phyloP scores from a whole-genome alignment of 768 basidiomycete species.

The Solioccasus polychromus region DNA sequence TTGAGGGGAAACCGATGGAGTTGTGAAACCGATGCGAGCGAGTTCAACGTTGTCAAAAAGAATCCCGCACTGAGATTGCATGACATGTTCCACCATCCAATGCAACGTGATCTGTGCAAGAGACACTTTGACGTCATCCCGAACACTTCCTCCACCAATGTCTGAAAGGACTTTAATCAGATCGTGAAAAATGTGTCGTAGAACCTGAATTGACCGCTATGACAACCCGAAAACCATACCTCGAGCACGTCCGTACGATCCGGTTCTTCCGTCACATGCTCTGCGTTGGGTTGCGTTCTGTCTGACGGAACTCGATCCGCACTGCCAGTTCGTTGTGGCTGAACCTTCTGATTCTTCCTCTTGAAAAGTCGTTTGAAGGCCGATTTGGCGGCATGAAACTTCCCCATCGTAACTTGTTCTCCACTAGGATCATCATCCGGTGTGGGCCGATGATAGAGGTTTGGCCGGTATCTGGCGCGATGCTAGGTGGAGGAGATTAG shows the following conservation, averaged over 20 bases:
- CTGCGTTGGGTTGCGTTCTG: not conserved
- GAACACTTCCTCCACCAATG: slow-evolving; percentile 63
- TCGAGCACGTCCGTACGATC: slow-evolving; percentile 56
- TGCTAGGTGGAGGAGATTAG: slow-evolving; percentile 39
- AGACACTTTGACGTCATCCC: slow-evolving; percentile 37
- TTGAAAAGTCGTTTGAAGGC: not conserved
- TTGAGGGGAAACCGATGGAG: slow-evolving; percentile 2
- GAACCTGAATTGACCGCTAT: slow-evolving; percentile 48
- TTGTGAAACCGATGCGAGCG: slow-evolving; percentile 37
- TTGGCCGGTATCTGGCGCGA: slow-evolving; percentile 64
- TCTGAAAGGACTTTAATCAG: slow-evolving; percentile 38
- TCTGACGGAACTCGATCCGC: not conserved
- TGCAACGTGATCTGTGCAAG: slow-evolving; percentile 63
- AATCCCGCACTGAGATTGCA: slow-evolving; percentile 56
- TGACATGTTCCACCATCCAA: slow-evolving; percentile 78
- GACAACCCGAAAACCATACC: slow-evolving; percentile 80
- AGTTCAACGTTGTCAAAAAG: slow-evolving; percentile 53
- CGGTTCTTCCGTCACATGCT: not conserved
- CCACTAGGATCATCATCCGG: slow-evolving; percentile 29
- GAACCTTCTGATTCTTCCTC: not conserved
- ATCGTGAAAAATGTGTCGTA: not conserved
- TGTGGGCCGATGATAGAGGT: slow-evolving; percentile 49
- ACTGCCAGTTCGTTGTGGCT: not conserved
- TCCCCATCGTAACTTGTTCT: not conserved
- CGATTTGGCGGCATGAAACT: not conserved